These are phyloP conservation scores for Lepidium aucheri DNA, from an alignment of 345 rosid species.

Conservation along the genomic window DNA sequence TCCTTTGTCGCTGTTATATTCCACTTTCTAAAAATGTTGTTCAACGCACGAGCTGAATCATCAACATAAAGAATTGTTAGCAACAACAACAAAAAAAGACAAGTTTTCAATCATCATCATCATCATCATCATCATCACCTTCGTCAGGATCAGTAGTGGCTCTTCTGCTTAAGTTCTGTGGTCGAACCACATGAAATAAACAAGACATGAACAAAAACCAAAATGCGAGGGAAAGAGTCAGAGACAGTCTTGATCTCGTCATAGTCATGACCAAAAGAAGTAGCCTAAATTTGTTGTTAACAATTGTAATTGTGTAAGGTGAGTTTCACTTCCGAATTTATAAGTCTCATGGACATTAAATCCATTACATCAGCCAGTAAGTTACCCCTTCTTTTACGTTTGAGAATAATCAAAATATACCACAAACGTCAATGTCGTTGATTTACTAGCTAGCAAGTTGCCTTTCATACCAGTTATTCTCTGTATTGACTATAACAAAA, in stretches of 20 bases:
- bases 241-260: not conserved
- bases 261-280: not conserved
- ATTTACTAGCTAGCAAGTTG: no score
- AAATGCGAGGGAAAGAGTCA: not conserved
- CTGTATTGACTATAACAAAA: no score
- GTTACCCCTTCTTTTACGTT: no score
- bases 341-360: no score
- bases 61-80: not conserved
- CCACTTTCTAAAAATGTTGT: constrained; percentile 46
- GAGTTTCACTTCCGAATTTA: no score
- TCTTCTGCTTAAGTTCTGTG: constrained; percentile 20
- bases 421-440: no score
- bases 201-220: not conserved
- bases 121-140: constrained; percentile 21
- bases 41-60: constrained; percentile 34
- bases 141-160: constrained; percentile 29
- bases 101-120: not conserved
- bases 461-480: no score
- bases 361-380: no score
- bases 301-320: no score
- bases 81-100: no score
- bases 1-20: constrained; percentile 4
- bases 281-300: no score
- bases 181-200: constrained; percentile 15
- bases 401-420: no score